Evolutionary conservation across 1,284 basidiomycete species (phyloP).

Genomic region (Taiwanofungus camphoratus): DNA sequence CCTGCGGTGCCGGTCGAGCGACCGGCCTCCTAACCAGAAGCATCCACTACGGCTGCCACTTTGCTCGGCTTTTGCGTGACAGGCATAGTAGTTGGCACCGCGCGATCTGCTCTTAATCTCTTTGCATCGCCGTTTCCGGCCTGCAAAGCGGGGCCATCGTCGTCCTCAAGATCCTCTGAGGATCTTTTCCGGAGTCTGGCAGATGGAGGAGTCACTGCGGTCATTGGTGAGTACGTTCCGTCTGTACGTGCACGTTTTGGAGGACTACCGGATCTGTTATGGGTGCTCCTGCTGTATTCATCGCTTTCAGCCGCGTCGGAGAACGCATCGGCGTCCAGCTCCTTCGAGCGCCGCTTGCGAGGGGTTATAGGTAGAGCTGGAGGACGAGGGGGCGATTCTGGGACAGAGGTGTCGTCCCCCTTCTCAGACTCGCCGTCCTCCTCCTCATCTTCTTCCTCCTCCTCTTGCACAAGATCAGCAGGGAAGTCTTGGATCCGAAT

Average conservation of each 20-base stretch:
- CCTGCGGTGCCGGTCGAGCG: too few species aligned
- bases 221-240: constrained; percentile 22
- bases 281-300: constrained; percentile 3
- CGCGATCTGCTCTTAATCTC: constrained; percentile 7
- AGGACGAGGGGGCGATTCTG: constrained; percentile 11
- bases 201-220: constrained; percentile 11
- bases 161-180: constrained; percentile 28
- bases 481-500: constrained; percentile 17
- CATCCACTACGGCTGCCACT: too few species aligned
- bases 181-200: constrained; percentile 24
- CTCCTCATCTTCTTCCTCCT: constrained; percentile 16
- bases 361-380: constrained; percentile 12
- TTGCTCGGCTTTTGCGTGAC: too few species aligned
- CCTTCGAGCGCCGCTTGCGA: constrained; percentile 19
- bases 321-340: constrained; percentile 16
- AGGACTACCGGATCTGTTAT: constrained; percentile 21
- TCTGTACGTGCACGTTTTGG: constrained; percentile 28
- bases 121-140: constrained; percentile 14
- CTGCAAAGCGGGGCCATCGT: constrained; percentile 7
- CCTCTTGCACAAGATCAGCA: constrained; percentile 2
- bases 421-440: constrained; percentile 20
- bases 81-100: too few species aligned
- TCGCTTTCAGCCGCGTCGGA: constrained; percentile 10
- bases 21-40: too few species aligned
- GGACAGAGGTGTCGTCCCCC: constrained; percentile 15